Base-by-base conservation (phyloP, 2,329 filamentous ascomycete species). In the Canariomyces notabilis region DNA sequence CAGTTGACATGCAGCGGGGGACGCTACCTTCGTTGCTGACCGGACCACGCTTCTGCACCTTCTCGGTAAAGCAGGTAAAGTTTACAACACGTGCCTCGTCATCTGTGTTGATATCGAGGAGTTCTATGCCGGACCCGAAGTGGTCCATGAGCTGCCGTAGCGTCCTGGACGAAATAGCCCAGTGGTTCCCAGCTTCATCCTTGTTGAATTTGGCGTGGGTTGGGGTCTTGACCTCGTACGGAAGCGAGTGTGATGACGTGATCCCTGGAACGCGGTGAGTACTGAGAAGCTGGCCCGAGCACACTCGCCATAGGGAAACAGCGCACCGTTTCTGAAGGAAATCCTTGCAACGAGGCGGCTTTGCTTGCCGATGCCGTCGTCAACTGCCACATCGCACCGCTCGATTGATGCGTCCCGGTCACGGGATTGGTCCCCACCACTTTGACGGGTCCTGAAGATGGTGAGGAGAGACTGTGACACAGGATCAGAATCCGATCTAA, bases 51-150 rank as follows among this genome's bases (percentile, higher is more conserved):
- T 82, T 83, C 46, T 82, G 76, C 7, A 85, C 80, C 67, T 88
- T 90, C 62, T 90, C 87, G 1, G 85, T 89, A 59, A 87, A 90
- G 60, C 85, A 89, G 20, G 85, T 87, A 57, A 91, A 87, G 47
- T 87, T 85, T 14, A 86, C 77, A 23, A 80, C 82, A 26, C 49
- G 49, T 37, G 85, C 78, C 43, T 86, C 80, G 11, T 82, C 80
- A 50, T 88, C 81, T 0, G 83, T 81, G 59, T 86, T 85, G 52
- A 91, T 83, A 56, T 90, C 87, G 2, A 91, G 75, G 55, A 89
- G 83, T 62, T 91, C 87, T 23, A 87, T 88, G 5, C 85, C 86
- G 1, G 84, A 83, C 0, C 85, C 85, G 59, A 90, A 90, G 59
- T 89, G 86, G 49, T 90, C 87, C 66, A 87, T 83, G 51, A 89